These are phyloP conservation scores for Cutaneotrichosporon mucoides DNA, from an alignment of 1,284 basidiomycete genomes.

Conservation along the genomic window DNA sequence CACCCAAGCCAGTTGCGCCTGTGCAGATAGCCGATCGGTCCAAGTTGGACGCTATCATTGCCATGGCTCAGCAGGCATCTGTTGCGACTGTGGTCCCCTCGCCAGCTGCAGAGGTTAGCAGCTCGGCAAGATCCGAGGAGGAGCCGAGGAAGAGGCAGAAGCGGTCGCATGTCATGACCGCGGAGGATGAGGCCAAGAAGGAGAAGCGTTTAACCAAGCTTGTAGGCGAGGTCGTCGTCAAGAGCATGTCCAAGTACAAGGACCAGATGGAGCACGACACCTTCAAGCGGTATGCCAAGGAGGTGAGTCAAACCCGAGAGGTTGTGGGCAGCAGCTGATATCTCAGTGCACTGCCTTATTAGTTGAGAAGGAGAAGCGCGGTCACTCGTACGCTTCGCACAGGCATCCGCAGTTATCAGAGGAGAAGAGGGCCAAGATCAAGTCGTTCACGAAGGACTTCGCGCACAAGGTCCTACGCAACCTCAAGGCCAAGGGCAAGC, in stretches of 20 bases:
- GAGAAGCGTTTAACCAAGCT: slow-evolving; percentile 80
- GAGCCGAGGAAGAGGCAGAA: slow-evolving; percentile 35
- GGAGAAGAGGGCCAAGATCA: slow-evolving; percentile 85
- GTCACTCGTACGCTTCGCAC: slow-evolving; percentile 65
- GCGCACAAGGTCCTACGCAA: slow-evolving; percentile 49
- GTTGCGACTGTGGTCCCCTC: neutral
- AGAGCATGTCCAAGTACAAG: slow-evolving; percentile 83
- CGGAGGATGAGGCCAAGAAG: slow-evolving; percentile 54
- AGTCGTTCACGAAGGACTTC: slow-evolving; percentile 88
- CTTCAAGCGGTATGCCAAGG: slow-evolving; percentile 94
- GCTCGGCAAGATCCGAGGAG: slow-evolving; percentile 36
- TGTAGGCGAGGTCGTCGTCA: slow-evolving; percentile 84
- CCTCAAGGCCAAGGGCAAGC: slow-evolving; percentile 45
- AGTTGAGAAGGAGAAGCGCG: slow-evolving; percentile 89
- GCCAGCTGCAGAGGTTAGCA: slow-evolving; percentile 18
- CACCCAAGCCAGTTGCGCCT: slow-evolving; percentile 12
- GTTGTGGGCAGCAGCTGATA: neutral
- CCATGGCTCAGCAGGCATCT: slow-evolving; percentile 37
- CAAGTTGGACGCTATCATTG: slow-evolving; percentile 49
- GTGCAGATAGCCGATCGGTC: slow-evolving; percentile 23
- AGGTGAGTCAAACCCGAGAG: slow-evolving; percentile 57
- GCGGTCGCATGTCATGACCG: slow-evolving; percentile 25
- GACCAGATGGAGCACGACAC: slow-evolving; percentile 72
- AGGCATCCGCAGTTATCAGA: slow-evolving; percentile 71
- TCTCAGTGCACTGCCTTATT: slow-evolving; percentile 70